Evolutionary conservation across 768 basidiomycete genomes (phyloP).

Genomic region (Lactifluus subvellereus): DNA sequence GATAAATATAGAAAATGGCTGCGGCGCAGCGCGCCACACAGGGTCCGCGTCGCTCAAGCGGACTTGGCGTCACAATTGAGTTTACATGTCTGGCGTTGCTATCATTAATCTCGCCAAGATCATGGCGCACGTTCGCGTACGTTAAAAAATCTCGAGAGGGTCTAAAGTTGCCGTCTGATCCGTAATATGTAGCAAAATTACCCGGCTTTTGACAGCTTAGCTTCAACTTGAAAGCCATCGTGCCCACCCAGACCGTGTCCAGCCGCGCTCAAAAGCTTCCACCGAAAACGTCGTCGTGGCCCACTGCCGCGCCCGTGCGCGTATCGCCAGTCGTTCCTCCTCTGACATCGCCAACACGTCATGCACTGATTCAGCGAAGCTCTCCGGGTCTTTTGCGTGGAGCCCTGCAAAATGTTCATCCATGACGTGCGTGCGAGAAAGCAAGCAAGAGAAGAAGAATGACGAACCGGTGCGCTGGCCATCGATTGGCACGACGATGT

Average conservation of each 20-base stretch:
- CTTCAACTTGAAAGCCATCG: conserved; percentile 24
- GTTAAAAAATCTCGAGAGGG: not conserved
- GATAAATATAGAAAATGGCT: no score
- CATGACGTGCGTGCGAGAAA: not conserved
- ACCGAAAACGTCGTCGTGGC: conserved; percentile 72
- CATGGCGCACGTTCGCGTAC: not conserved
- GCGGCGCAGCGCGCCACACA: no score
- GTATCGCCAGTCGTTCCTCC: conserved; percentile 53
- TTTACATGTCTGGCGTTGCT: not conserved
- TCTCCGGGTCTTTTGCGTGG: conserved; percentile 62
- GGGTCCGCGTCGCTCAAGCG: no score
- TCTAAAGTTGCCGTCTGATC: not conserved
- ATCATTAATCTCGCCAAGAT: not conserved
- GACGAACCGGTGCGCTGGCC: conserved; percentile 59
- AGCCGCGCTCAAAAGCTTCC: conserved; percentile 71
- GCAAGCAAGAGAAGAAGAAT: not conserved
- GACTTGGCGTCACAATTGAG: not conserved
- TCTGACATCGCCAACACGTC: conserved; percentile 51
- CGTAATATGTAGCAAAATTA: no score
- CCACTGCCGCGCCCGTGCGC: conserved; percentile 61
- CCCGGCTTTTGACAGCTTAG: no score
- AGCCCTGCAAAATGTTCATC: conserved; percentile 46
- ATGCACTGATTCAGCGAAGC: conserved; percentile 65
- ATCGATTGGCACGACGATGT: conserved; percentile 81
- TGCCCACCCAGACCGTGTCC: conserved; percentile 61